A percentile compares a stretch with the other conserved stretches of the same genome.
phyloP scores from a whole-genome alignment of 345 rosid genomes.

The Ceriops tagal region DNA sequence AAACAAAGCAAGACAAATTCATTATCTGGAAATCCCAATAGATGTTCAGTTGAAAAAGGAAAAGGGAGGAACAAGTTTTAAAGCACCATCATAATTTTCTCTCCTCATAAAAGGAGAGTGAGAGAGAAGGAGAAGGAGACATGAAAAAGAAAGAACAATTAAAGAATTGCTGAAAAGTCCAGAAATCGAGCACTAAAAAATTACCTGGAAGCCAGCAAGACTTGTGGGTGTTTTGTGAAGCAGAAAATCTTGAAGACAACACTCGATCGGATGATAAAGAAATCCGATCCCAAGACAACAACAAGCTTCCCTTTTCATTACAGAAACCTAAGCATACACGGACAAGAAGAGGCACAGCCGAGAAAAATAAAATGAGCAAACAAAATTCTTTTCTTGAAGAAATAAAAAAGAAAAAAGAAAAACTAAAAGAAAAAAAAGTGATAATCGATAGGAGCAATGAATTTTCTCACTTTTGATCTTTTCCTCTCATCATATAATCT shows the following conservation, averaged over 20 bases:
- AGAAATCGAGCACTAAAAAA: conserved; percentile 32
- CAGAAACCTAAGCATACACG: conserved; percentile 15
- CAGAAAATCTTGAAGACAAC: conserved; percentile 44
- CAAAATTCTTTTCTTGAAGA: neutral
- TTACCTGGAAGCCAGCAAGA: conserved; percentile 49
- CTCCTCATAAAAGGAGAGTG: conserved; percentile 1
- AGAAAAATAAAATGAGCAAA: neutral
- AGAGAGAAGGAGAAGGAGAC: conserved; percentile 13
- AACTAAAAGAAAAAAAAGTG: conserved; percentile 13
- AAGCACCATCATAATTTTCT: conserved; percentile 24
- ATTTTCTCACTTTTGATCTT: conserved; percentile 30
- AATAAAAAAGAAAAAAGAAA: neutral
- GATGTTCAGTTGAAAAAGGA: conserved; percentile 5
- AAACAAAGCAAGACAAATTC: conserved; percentile 20
- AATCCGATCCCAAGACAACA: conserved; percentile 37
- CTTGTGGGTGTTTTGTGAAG: conserved; percentile 53
- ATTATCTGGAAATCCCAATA: conserved; percentile 29
- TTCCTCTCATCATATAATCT: conserved; percentile 42
- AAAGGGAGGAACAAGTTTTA: conserved; percentile 10
- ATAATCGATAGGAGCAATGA: conserved; percentile 31
- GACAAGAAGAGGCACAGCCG: conserved; percentile 6
- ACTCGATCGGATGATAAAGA: conserved; percentile 38
- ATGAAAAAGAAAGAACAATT: conserved; percentile 13
- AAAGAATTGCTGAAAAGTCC: conserved; percentile 13
- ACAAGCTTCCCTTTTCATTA: conserved; percentile 28